Evolutionary conservation across 257 asterid genomes (phyloP).

Genomic region (Osmanthus fragrans): DNA sequence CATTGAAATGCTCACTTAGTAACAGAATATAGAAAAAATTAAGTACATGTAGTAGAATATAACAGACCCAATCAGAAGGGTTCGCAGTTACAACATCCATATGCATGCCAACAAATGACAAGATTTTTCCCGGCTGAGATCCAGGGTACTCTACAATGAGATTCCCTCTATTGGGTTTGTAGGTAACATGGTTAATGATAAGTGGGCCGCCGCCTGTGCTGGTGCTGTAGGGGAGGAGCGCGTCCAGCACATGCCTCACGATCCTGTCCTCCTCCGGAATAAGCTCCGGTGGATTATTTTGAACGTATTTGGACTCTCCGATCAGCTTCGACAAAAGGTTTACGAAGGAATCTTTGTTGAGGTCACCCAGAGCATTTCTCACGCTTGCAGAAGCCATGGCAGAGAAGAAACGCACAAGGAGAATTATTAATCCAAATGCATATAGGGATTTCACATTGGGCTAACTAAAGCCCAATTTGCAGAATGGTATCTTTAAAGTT

Average conservation of each 20-base stretch:
- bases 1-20: neutral
- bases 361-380: constrained; percentile 58
- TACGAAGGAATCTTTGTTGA: constrained; percentile 67
- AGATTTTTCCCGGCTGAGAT: constrained; percentile 64
- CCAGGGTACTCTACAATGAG: constrained; percentile 98
- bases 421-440: neutral
- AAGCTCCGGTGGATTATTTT: constrained; percentile 94
- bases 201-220: constrained; percentile 88
- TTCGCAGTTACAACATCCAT: constrained; percentile 98
- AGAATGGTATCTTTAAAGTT: no score
- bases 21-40: neutral
- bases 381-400: constrained; percentile 53
- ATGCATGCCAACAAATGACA: constrained; percentile 98
- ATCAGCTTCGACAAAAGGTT: constrained; percentile 71
- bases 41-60: neutral
- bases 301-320: constrained; percentile 83
- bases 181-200: constrained; percentile 67
- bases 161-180: constrained; percentile 92
- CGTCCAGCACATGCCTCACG: constrained; percentile 72
- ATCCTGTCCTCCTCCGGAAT: constrained; percentile 96
- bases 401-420: neutral
- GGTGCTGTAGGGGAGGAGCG: constrained; percentile 75
- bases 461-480: no score
- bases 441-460: no score
- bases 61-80: constrained; percentile 83